phyloP scores from a whole-genome alignment of 805 yeast genomes.

The Soucietia sequanensis region DNA sequence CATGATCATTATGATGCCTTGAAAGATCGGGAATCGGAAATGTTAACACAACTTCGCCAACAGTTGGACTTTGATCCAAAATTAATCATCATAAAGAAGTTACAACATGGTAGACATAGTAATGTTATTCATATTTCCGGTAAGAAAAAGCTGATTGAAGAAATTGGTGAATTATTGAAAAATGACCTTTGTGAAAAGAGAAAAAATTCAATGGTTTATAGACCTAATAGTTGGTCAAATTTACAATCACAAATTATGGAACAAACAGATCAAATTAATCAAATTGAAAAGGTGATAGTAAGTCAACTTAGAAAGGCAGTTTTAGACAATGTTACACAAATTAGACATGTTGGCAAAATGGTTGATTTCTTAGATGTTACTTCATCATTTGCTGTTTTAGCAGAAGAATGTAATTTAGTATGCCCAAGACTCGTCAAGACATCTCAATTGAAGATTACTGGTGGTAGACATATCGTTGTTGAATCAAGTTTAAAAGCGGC shows the following conservation, averaged over 20 bases:
- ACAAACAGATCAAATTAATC: slow-evolving; percentile 45
- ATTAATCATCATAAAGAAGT: slow-evolving; percentile 24
- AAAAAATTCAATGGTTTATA: slow-evolving; percentile 44
- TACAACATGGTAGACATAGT: slow-evolving; percentile 26
- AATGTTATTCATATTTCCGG: slow-evolving; percentile 52
- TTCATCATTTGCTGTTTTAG: slow-evolving; percentile 67
- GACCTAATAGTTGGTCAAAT: slow-evolving; percentile 51
- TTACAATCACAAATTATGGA: slow-evolving; percentile 51
- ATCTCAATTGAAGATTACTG: slow-evolving; percentile 46
- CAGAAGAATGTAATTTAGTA: slow-evolving; percentile 64
- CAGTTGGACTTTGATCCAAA: slow-evolving; percentile 29
- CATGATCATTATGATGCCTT: slow-evolving; percentile 34
- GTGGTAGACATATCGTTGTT: slow-evolving; percentile 85
- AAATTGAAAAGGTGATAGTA: slow-evolving; percentile 56
- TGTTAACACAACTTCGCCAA: slow-evolving; percentile 18
- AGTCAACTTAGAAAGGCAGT: slow-evolving; percentile 47
- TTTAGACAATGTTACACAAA: slow-evolving; percentile 39
- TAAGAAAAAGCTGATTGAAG: slow-evolving; percentile 26
- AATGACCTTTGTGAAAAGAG: slow-evolving; percentile 30
- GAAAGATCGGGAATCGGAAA: slow-evolving; percentile 20
- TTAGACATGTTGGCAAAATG: slow-evolving; percentile 50
- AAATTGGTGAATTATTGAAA: slow-evolving; percentile 14
- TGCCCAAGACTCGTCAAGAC: slow-evolving; percentile 62
- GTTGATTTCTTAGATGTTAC: slow-evolving; percentile 72
- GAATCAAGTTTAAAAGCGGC: slow-evolving; percentile 62